These are phyloP conservation scores for Astraeus odoratus DNA, from an alignment of 768 basidiomycete species.

Conservation along the genomic window DNA sequence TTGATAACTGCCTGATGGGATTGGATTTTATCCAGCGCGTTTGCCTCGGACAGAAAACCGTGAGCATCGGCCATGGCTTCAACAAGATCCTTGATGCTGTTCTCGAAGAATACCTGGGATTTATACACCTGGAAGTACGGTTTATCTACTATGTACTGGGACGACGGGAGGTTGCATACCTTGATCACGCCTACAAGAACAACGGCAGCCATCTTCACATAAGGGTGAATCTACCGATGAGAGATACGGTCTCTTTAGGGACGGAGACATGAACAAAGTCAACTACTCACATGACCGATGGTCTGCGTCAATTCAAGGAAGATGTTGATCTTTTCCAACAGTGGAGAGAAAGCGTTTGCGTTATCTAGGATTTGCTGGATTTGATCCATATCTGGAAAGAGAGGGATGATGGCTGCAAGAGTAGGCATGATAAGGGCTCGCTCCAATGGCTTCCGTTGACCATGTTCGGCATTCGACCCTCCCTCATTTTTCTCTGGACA, in stretches of 20 bases:
- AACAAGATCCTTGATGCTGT: conserved; percentile 2
- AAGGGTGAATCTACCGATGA: conserved; percentile 8
- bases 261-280: neutral
- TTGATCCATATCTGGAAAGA: neutral
- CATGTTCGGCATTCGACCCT: too few relatives aligned
- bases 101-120: conserved; percentile 2
- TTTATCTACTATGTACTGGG: neutral
- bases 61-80: conserved; percentile 7
- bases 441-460: too few relatives aligned
- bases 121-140: neutral
- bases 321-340: conserved; percentile 6
- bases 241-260: neutral
- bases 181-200: conserved; percentile 2
- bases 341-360: conserved; percentile 2
- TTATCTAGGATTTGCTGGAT: neutral
- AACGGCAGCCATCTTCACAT: conserved; percentile 8
- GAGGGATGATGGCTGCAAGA: neutral
- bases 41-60: conserved; percentile 3
- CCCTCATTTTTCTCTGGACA: too few relatives aligned
- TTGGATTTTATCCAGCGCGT: conserved; percentile 3
- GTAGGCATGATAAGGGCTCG: neutral
- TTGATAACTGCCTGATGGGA: conserved; percentile 6
- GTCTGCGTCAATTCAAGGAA: conserved; percentile 2
- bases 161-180: neutral
- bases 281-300: conserved; percentile 1